A percentile compares a stretch with the other conserved stretches of the same genome.
These are phyloP conservation scores for Neofusicoccum umdonicola DNA, from an alignment of 2,329 filamentous ascomycete species.

Conservation along the genomic window DNA sequence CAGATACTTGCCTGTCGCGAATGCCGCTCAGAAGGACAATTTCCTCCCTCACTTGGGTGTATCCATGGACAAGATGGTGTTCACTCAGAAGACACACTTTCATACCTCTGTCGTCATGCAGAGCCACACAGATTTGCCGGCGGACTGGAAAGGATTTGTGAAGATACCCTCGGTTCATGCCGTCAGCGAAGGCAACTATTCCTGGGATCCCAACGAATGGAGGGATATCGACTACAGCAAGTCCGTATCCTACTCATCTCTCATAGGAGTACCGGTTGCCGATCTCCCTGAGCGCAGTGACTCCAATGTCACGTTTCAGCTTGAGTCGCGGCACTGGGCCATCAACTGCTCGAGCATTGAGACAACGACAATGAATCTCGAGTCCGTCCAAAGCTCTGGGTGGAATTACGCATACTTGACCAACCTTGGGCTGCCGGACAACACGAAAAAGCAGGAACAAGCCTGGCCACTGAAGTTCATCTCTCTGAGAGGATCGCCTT, in stretches of 20 bases:
- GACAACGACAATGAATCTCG: not conserved
- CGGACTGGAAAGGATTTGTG: not conserved
- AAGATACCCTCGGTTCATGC: not conserved
- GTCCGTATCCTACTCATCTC: not conserved
- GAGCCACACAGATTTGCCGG: not conserved
- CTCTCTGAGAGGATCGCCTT: not conserved
- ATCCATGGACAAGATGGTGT: too few species aligned
- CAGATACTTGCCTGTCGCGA: not conserved
- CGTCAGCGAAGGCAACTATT: not conserved
- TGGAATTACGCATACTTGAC: not conserved
- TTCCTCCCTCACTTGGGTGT: too few species aligned
- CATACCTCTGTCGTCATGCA: not conserved
- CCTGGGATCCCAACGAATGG: not conserved
- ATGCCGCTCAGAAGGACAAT: not conserved
- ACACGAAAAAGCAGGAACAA: not conserved
- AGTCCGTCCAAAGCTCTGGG: not conserved
- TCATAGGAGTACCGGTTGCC: not conserved
- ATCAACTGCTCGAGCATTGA: not conserved
- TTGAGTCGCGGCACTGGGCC: not conserved
- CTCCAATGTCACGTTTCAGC: not conserved
- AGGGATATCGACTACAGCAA: not conserved
- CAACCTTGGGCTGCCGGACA: not conserved
- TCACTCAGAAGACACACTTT: too few species aligned
- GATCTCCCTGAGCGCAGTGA: not conserved
- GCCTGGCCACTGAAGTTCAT: not conserved